These are phyloP conservation scores for Thraustochytrium sp. DNA, from an alignment of 352 stramenopile genomes.

Conservation along the genomic window DNA sequence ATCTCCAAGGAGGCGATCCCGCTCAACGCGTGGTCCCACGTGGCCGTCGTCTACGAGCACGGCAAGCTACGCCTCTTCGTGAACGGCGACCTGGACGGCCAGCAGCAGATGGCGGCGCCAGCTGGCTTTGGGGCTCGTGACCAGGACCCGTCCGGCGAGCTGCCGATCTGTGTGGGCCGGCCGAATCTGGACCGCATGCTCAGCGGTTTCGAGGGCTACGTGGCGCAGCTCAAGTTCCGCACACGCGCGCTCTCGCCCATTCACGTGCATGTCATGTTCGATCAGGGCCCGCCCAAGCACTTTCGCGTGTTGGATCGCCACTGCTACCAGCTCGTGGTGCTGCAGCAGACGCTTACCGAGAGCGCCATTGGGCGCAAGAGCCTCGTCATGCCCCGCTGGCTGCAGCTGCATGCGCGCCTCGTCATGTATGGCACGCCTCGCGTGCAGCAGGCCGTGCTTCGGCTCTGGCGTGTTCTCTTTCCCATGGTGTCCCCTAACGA, in stretches of 20 bases:
- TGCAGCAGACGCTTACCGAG: slow-evolving; percentile 56
- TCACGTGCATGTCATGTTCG: slow-evolving; percentile 79
- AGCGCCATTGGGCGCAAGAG: slow-evolving; percentile 52
- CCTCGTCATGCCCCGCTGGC: slow-evolving; percentile 53
- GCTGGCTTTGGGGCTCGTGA: slow-evolving; percentile 47
- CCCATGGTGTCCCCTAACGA: slow-evolving; percentile 50
- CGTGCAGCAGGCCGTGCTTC: slow-evolving; percentile 64
- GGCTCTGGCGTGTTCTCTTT: slow-evolving; percentile 58
- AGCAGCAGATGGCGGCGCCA: slow-evolving; percentile 59
- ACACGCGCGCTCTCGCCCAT: slow-evolving; percentile 79
- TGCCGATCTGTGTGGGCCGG: slow-evolving; percentile 42
- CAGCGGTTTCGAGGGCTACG: slow-evolving; percentile 67
- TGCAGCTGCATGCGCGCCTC: slow-evolving; percentile 59
- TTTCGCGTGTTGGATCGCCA: slow-evolving; percentile 41
- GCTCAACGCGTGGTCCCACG: slow-evolving; percentile 67
- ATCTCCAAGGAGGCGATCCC: slow-evolving; percentile 66
- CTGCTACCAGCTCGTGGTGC: slow-evolving; percentile 54
- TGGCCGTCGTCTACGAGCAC: slow-evolving; percentile 73
- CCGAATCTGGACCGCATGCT: slow-evolving; percentile 53
- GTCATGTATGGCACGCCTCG: slow-evolving; percentile 55
- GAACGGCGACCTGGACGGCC: slow-evolving; percentile 74
- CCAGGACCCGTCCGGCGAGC: background rate
- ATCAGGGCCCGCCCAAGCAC: slow-evolving; percentile 57
- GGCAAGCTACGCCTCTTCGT: slow-evolving; percentile 78
- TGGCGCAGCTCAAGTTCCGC: slow-evolving; percentile 78